Percentiles rank a stretch among this genome's conserved stretches.
phyloP scores from a whole-genome alignment of 2,329 filamentous ascomycete genomes.

The Phyllosticta citribraziliensis region DNA sequence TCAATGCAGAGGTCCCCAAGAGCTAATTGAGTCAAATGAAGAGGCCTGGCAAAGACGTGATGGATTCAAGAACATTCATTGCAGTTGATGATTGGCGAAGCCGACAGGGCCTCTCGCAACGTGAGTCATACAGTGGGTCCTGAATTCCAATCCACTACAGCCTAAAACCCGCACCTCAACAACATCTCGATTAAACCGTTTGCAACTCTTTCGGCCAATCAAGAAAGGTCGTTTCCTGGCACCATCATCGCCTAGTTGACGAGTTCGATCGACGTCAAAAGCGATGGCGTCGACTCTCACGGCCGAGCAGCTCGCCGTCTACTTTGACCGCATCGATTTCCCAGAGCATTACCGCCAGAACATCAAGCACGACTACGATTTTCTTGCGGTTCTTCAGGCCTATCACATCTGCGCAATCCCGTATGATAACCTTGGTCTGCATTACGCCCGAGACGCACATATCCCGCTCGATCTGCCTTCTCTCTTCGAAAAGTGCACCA shows the following conservation, averaged over 20 bases:
- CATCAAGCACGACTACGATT: conserved; percentile 17
- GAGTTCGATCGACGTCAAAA: background rate
- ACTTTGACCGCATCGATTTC: conserved; percentile 24
- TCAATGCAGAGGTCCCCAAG: too few species aligned
- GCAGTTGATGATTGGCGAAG: background rate
- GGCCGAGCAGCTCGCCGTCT: conserved; percentile 21
- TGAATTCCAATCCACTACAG: background rate
- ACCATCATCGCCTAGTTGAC: too few species aligned
- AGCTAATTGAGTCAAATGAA: too few species aligned
- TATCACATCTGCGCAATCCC: conserved; percentile 41
- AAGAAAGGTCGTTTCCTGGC: background rate
- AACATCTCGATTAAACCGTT: background rate
- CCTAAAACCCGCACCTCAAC: background rate
- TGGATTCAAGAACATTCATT: background rate
- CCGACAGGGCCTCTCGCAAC: background rate
- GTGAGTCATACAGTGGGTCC: background rate
- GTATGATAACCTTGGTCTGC: conserved; percentile 48
- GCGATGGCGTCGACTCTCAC: conserved; percentile 7
- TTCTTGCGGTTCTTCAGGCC: conserved; percentile 32
- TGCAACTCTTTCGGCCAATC: background rate
- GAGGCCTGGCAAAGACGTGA: too few species aligned
- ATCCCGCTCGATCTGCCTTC: conserved; percentile 36
- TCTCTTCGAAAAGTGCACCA: conserved; percentile 43
- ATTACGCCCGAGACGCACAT: conserved; percentile 32
- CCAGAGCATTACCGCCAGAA: conserved; percentile 15